A percentile compares a stretch with the other conserved stretches of the same genome.
These are phyloP conservation scores for Schizochytrium sp. DNA, from an alignment of 108 stramenopile species.

Conservation along the genomic window DNA sequence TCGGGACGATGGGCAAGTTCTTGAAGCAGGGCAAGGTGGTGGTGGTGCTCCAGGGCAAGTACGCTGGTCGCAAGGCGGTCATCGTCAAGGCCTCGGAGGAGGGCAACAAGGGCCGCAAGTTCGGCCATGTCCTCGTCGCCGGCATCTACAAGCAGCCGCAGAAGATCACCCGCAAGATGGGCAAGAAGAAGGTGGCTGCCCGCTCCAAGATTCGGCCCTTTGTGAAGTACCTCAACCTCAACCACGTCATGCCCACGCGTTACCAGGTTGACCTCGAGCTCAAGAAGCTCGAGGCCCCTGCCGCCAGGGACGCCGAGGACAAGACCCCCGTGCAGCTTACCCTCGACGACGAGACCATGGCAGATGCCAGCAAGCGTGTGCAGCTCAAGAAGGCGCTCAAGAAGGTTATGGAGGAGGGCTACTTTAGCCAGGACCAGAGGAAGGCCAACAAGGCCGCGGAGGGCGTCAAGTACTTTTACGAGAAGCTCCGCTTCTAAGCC, in stretches of 20 bases:
- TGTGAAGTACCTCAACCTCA: constrained; percentile 95
- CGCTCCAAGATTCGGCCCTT: constrained; percentile 95
- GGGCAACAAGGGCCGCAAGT: constrained; percentile 79
- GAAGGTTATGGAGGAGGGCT: constrained; percentile 88
- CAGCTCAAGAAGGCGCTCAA: constrained; percentile 70
- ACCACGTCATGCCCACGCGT: constrained; percentile 99
- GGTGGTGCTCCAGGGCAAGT: constrained; percentile 93
- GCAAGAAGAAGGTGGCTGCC: constrained; percentile 89
- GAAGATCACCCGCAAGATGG: constrained; percentile 92
- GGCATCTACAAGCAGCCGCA: constrained; percentile 90
- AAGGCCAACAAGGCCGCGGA: constrained; percentile 85
- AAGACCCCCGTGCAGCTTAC: constrained; percentile 58
- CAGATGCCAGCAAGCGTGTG: constrained; percentile 60
- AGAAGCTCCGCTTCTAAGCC: constrained; percentile 87
- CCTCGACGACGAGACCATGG: constrained; percentile 55
- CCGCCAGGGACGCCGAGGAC: constrained; percentile 44
- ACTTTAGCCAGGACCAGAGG: constrained; percentile 76
- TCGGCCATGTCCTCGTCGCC: constrained; percentile 92
- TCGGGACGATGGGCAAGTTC: constrained; percentile 27
- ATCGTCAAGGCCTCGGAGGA: constrained; percentile 96
- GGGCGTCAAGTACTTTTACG: constrained; percentile 87
- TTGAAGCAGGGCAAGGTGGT: constrained; percentile 94
- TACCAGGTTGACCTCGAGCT: constrained; percentile 86
- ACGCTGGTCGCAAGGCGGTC: constrained; percentile 98
- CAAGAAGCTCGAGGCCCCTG: constrained; percentile 86